These are phyloP conservation scores for Penicillium crustosum DNA, from an alignment of 2,329 filamentous ascomycete genomes.

Conservation along the genomic window DNA sequence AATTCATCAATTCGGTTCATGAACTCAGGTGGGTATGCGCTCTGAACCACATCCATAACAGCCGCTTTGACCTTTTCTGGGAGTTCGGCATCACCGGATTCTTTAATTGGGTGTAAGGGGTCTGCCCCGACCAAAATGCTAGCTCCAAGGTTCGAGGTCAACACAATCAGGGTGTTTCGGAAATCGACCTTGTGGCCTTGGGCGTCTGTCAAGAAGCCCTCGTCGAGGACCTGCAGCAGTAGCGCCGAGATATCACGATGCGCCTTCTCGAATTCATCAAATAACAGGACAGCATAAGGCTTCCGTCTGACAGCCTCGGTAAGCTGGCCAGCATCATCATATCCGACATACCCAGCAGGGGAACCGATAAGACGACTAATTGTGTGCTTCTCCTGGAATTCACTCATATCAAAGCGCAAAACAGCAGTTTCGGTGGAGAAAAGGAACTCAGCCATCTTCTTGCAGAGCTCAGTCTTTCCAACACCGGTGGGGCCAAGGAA, in stretches of 20 bases:
- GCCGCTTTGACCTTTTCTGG: constrained; percentile 70
- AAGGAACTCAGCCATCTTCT: constrained; percentile 88
- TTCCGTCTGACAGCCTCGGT: constrained; percentile 94
- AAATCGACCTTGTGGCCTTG: constrained; percentile 98
- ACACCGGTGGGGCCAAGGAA: constrained; percentile 96
- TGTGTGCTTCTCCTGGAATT: constrained; percentile 97
- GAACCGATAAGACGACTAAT: constrained; percentile 89
- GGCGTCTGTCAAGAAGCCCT: constrained; percentile 91
- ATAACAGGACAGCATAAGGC: constrained; percentile 89
- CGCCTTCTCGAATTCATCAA: constrained; percentile 98
- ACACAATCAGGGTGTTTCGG: constrained; percentile 91
- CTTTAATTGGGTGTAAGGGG: constrained; percentile 62
- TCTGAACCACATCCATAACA: constrained; percentile 83
- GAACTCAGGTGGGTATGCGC: constrained; percentile 83
- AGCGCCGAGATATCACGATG: constrained; percentile 92
- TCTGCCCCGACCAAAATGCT: constrained; percentile 82
- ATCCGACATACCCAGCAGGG: constrained; percentile 92
- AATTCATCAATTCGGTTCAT: constrained; percentile 96
- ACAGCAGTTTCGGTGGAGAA: constrained; percentile 92
- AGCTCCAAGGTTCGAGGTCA: constrained; percentile 93
- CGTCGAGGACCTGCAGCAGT: constrained; percentile 89
- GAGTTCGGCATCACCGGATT: constrained; percentile 66
- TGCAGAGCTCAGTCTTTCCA: constrained; percentile 95
- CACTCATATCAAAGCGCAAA: constrained; percentile 93
- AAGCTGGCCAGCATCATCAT: constrained; percentile 93